These are phyloP conservation scores for Chrysopogon serrulatus DNA, from an alignment of 176 grass and related monocot species.

Conservation along the genomic window DNA sequence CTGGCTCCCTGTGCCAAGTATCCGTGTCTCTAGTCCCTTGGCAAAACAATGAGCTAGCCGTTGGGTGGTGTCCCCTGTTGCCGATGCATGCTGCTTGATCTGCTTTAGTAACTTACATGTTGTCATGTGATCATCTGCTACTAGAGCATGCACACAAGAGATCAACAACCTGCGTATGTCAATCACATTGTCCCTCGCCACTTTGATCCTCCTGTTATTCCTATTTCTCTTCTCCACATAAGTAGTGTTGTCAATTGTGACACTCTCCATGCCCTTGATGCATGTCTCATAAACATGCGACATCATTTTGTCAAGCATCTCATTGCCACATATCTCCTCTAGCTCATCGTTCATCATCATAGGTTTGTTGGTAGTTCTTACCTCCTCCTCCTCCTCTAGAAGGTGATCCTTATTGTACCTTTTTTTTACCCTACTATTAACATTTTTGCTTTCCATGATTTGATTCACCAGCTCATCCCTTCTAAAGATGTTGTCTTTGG, in stretches of 20 bases:
- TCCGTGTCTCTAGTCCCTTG: too few species aligned
- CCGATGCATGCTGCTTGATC: neutral
- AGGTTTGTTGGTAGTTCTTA: neutral
- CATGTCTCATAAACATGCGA: neutral
- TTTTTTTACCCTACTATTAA: neutral
- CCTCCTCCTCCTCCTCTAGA: neutral
- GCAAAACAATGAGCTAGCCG: too few species aligned
- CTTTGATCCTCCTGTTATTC: neutral
- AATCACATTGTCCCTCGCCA: neutral
- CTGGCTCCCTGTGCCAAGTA: too few species aligned
- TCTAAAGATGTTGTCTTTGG: neutral
- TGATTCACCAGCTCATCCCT: neutral
- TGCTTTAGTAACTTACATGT: neutral
- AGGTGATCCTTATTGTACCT: neutral
- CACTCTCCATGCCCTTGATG: neutral
- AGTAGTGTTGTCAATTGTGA: neutral
- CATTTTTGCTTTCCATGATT: neutral
- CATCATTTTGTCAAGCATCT: neutral
- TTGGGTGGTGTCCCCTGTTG: too few species aligned
- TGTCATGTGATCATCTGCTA: neutral
- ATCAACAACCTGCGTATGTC: neutral
- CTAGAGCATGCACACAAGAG: neutral
- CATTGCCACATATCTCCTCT: neutral
- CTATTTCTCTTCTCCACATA: too few species aligned
- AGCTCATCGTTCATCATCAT: neutral